Evolutionary conservation across 2,329 filamentous ascomycete species (phyloP), one percentile per base, ranked within the genome.

Genomic region (Emmonsiellopsis sp.): DNA sequence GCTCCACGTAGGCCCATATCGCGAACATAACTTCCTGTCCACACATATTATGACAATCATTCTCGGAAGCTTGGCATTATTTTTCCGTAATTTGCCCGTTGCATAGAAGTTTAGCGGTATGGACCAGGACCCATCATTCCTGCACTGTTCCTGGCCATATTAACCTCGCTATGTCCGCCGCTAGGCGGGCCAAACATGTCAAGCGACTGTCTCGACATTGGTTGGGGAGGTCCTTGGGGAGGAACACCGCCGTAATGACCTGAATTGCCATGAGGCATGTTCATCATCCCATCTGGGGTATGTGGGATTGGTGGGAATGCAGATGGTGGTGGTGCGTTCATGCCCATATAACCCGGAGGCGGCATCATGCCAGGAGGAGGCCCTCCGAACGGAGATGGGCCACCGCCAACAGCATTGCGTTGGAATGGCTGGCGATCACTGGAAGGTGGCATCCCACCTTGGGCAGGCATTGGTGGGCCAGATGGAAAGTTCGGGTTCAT

Each of bases 281-380:
- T 65, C 63, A 72, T 67, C 61, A 71, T 60, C 13, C 63, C 64
- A 50, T 73, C 70, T 9, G 63, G 64, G 45, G 63, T 68, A 55
- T 64, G 66, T 8, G 65, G 65, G 68, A 73, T 68, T 21, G 68
- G 70, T 51, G 68, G 68, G 49, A 71, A 71, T 3, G 62, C 68
- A 43, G 65, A 64, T 10, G 55, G 55, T 17, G 55, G 55, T 5
- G 69, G 71, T 4, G 66, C 69, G 46, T 69, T 71, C 64, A 61
- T 61, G 55, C 58, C 61, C 62, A 74, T 68, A 55, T 73, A 75
- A 27, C 71, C 72, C 3, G 71, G 72, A 27, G 71, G 72, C 32
- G 71, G 71, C 61, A 71, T 70, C 68, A 74, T 73, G 47, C 71
- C 71, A 5, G 71, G 71, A 10, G 71, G 71, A 49, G 65, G 66